phyloP scores from a whole-genome alignment of 2,329 filamentous ascomycete genomes.

The Rasamsonia emersonii region DNA sequence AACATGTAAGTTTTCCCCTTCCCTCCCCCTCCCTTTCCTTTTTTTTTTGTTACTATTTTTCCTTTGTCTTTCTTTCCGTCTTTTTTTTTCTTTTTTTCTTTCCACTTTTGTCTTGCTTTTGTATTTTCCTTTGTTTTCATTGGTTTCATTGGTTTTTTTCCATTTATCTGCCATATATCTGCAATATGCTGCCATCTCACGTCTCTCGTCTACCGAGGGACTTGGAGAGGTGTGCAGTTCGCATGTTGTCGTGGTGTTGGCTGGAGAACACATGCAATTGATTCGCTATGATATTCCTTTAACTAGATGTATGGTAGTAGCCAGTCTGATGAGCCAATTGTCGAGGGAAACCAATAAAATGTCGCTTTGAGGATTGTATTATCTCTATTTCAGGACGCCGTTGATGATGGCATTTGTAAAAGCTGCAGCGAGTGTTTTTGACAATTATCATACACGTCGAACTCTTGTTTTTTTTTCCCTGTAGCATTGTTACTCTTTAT shows the following conservation, averaged over 20 bases:
- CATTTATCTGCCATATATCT: constrained; percentile 1
- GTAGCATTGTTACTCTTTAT: no score
- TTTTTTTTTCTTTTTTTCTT: neutral
- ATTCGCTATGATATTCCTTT: no score
- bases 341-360: no score
- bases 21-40: neutral
- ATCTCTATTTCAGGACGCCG: no score
- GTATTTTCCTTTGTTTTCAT: constrained; percentile 1
- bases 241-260: neutral
- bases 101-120: neutral
- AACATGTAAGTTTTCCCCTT: neutral
- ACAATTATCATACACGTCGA: no score
- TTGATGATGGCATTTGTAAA: no score
- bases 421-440: no score
- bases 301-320: no score
- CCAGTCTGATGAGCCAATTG: no score
- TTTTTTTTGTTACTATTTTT: neutral
- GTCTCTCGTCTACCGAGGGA: constrained; percentile 4
- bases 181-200: constrained; percentile 4
- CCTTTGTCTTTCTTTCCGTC: neutral
- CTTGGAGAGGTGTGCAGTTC: constrained; percentile 5
- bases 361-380: no score
- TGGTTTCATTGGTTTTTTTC: constrained; percentile 1
- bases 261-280: no score
- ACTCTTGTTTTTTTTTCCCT: no score